Evolutionary conservation across 352 stramenopile genomes (phyloP), one percentile per base, ranked within the genome.

Genomic region (Globisporangium lucens): DNA sequence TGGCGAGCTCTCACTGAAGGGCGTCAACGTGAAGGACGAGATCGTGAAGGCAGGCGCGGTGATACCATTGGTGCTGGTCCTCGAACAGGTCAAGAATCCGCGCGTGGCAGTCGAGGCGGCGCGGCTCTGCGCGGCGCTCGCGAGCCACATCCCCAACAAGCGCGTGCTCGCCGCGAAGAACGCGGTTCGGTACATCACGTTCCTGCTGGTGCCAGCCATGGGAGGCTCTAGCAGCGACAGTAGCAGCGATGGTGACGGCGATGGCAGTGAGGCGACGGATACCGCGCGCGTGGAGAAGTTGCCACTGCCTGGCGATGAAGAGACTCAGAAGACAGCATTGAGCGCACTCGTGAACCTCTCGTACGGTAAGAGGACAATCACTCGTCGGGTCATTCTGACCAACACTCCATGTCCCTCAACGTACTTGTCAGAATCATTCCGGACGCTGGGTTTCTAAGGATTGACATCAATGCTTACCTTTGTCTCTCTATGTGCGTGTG

Each of bases 311-410:
- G 77, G 73, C 24, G 67, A 79, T 46, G 10, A 66, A 10, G 71
- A 75, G 52, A 77, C 86, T 1, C 80, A 90, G 27, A 56, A 72
- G 36, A 82, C 78, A 29, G 81, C 76, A 53, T 61, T 90, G 4
- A 79, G 73, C 36, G 81, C 85, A 20, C 78, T 93, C 12, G 81
- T 90, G 10, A 93, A 91, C 59, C 67, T 93, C n/a, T 80, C 77
- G 1, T 71, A 89, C 49, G 77, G 84, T 91, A 63, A n/a, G 79
- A 72, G 13, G 33, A 36, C 22, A 46, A 22, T 35, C 33, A 38
- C 8, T 63, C 35, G 5, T 4, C 1, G 41, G 41, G 9, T 17
- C 15, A 17, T 17, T 15, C 13, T 47, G 15, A 47, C 15, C 15
- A 20, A 47, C 41, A 47, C 41, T n/a, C 41, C 9, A 8, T 9